Evolutionary conservation across 139 green algal species (phyloP).

Genomic region (Chlamydomonas incerta): DNA sequence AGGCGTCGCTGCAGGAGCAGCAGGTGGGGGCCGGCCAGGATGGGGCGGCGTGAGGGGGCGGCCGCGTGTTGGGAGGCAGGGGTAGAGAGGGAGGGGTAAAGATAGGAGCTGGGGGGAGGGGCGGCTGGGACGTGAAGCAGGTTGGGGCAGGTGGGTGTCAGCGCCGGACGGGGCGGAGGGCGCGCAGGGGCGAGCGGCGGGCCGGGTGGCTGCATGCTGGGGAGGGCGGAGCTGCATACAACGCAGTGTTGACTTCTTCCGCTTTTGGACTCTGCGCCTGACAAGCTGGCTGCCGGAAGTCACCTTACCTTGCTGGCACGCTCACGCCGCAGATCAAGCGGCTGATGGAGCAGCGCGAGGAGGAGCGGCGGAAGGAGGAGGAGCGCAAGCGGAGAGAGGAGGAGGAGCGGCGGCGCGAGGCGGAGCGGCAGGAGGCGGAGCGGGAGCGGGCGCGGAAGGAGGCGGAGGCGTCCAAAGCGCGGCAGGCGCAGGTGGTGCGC

Average conservation of each 20-base stretch:
- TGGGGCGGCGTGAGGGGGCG: too few species aligned
- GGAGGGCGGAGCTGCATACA: too few species aligned
- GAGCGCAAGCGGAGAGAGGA: constrained; percentile 16
- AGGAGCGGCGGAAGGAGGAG: constrained; percentile 22
- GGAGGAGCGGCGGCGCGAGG: constrained; percentile 9
- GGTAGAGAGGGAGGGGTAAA: neutral
- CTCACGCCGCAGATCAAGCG: constrained; percentile 13
- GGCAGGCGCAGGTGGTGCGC: neutral
- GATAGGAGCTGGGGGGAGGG: too few species aligned
- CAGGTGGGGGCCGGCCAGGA: constrained; percentile 1
- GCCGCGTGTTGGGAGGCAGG: neutral
- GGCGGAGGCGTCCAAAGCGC: constrained; percentile 3
- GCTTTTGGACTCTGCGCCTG: too few species aligned
- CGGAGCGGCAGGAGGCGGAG: neutral
- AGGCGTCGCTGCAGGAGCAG: constrained; percentile 48
- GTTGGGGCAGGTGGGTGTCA: too few species aligned
- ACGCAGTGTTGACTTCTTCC: too few species aligned
- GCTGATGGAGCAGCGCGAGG: constrained; percentile 18
- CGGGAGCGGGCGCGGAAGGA: neutral
- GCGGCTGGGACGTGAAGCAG: too few species aligned
- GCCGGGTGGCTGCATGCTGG: too few species aligned
- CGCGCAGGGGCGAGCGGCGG: too few species aligned
- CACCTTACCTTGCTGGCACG: neutral
- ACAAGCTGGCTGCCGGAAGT: too few species aligned
- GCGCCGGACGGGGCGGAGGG: too few species aligned